Percentiles rank a stretch among this genome's conserved stretches.
Conservation (phyloP, 352 stramenopile genomes). For the Phytophthora tubulina region DNA sequence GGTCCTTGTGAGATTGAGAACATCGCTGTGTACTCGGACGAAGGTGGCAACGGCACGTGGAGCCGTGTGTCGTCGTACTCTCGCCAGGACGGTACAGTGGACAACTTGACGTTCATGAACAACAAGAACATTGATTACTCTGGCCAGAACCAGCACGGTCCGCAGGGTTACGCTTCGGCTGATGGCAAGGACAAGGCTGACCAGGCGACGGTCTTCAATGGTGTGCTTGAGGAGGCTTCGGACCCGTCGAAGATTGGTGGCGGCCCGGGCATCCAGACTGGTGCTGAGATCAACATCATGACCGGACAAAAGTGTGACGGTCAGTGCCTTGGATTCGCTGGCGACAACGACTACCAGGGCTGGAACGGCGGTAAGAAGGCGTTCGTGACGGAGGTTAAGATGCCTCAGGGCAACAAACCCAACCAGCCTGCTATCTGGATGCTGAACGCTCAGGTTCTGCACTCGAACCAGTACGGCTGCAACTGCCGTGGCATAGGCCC, state of each 20-base stretch:
- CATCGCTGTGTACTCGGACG: conserved; percentile 64
- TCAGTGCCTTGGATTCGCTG: conserved; percentile 49
- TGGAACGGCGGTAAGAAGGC: conserved; percentile 73
- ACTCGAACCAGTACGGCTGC: conserved; percentile 69
- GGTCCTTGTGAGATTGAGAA: conserved; percentile 68
- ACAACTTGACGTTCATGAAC: conserved; percentile 82
- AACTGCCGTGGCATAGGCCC: conserved; percentile 72
- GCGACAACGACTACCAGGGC: conserved; percentile 61
- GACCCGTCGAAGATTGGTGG: conserved; percentile 40
- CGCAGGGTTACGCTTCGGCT: conserved; percentile 59
- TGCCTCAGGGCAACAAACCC: conserved; percentile 44
- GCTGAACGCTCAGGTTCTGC: conserved; percentile 64
- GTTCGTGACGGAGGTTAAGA: conserved; percentile 73
- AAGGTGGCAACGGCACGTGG: conserved; percentile 45
- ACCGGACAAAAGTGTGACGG: conserved; percentile 51
- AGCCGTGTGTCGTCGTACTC: conserved; percentile 65
- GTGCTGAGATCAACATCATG: conserved; percentile 79
- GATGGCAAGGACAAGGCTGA: conserved; percentile 47
- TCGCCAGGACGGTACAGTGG: conserved; percentile 29
- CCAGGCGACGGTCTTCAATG: conserved; percentile 49
- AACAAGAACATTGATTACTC: conserved; percentile 82
- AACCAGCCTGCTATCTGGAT: conserved; percentile 71
- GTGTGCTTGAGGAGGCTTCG: conserved; percentile 55
- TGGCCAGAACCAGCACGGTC: conserved; percentile 43
- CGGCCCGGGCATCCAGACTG: conserved; percentile 59